Evolutionary conservation across 768 basidiomycete species (phyloP).

Genomic region (Dacryopinax spathularia): DNA sequence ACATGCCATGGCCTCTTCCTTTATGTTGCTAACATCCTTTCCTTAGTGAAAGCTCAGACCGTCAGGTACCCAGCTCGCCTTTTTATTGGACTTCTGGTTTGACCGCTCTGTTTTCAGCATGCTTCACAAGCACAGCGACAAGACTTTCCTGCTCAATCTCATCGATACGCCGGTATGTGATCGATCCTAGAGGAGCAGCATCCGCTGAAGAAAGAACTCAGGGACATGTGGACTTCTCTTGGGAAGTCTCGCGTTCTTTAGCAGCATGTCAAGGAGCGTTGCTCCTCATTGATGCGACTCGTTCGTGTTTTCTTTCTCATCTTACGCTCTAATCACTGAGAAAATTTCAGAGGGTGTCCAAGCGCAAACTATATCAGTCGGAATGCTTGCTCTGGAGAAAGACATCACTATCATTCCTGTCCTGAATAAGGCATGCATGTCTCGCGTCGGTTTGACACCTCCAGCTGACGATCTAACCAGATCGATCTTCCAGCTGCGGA

Average conservation of each 20-base stretch:
- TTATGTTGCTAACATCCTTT: background rate
- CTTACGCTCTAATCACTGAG: background rate
- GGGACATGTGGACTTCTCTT: constrained; percentile 97
- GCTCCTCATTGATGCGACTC: constrained; percentile 82
- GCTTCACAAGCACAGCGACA: constrained; percentile 47
- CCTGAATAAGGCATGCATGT: constrained; percentile 61
- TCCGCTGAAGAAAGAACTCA: constrained; percentile 16
- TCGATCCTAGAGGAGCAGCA: background rate
- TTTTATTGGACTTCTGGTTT: background rate
- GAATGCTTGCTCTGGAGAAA: constrained; percentile 70
- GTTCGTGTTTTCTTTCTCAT: constrained; percentile 14
- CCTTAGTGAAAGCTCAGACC: constrained; percentile 83
- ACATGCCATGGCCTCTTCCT: background rate
- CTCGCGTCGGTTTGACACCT: background rate
- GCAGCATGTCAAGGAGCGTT: constrained; percentile 87
- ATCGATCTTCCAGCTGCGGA: constrained; percentile 87
- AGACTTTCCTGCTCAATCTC: constrained; percentile 67
- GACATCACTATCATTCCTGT: constrained; percentile 78
- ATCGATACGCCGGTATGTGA: constrained; percentile 80
- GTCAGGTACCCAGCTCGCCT: constrained; percentile 41
- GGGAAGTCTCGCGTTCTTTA: constrained; percentile 87
- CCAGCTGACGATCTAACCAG: constrained; percentile 26
- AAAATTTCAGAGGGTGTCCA: constrained; percentile 59
- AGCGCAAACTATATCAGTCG: constrained; percentile 92
- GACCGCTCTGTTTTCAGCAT: constrained; percentile 50